Evolutionary conservation across 2,329 filamentous ascomycete species (phyloP).

Genomic region (Fusarium sp.): DNA sequence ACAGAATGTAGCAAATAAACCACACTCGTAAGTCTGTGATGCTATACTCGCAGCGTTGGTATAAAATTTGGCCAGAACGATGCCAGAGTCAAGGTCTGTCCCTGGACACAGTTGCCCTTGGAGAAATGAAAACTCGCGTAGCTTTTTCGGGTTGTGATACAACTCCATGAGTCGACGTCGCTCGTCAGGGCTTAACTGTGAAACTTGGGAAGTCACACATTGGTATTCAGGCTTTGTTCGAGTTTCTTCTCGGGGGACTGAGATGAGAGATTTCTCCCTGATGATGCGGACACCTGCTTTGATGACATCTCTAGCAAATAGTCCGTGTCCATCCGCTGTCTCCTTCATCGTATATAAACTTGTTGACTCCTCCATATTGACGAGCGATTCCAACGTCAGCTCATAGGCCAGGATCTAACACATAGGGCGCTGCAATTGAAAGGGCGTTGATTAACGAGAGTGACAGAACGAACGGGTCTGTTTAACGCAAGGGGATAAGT

Average conservation of each 20-base stretch:
- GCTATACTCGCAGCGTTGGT: slow-evolving; percentile 27
- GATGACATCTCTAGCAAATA: slow-evolving; percentile 8
- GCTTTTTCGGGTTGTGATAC: slow-evolving; percentile 25
- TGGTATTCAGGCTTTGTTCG: slow-evolving; percentile 9
- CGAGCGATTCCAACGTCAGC: no score
- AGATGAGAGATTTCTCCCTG: slow-evolving; percentile 4
- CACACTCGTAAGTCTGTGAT: slow-evolving; percentile 9
- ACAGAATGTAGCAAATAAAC: slow-evolving; percentile 19
- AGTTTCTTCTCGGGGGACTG: slow-evolving; percentile 13
- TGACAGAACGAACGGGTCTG: no score
- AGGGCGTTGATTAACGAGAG: no score
- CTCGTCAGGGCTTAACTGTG: neutral
- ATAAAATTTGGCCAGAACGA: slow-evolving; percentile 29
- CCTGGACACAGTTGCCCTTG: slow-evolving; percentile 6
- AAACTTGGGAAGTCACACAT: slow-evolving; percentile 18
- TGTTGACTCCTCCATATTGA: neutral
- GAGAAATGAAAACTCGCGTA: slow-evolving; percentile 21
- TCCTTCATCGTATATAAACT: slow-evolving; percentile 4
- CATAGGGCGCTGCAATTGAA: no score
- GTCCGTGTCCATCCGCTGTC: slow-evolving; percentile 3
- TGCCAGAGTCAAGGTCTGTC: slow-evolving; percentile 5
- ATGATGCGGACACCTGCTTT: slow-evolving; percentile 27
- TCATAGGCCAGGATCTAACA: no score
- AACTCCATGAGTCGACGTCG: neutral
- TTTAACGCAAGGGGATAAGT: no score